Evolutionary conservation across 2,329 filamentous ascomycete genomes (phyloP).

Genomic region (Colletotrichum cuscutae): DNA sequence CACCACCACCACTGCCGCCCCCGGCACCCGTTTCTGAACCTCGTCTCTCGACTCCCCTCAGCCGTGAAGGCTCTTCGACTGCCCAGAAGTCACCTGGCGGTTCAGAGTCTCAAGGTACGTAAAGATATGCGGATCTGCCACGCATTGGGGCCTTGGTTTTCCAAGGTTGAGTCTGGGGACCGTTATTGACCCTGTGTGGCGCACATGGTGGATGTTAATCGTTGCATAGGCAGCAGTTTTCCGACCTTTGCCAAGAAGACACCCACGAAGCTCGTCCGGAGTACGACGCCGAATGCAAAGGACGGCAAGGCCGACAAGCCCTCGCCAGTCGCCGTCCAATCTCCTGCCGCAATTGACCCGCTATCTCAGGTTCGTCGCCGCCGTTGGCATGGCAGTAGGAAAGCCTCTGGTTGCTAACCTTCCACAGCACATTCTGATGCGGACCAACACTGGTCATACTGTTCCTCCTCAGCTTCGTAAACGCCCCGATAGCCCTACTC

Average conservation of each 20-base stretch:
- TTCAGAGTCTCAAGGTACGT: slow-evolving; percentile 46
- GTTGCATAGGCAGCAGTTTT: slow-evolving; percentile 29
- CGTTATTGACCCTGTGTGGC: slow-evolving; percentile 9
- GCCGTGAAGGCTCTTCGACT: slow-evolving; percentile 28
- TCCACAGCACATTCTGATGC: slow-evolving; percentile 69
- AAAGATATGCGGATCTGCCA: not conserved
- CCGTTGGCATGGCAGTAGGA: not conserved
- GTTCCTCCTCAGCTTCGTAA: slow-evolving; percentile 66
- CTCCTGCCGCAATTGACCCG: slow-evolving; percentile 41
- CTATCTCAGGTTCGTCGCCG: slow-evolving; percentile 41
- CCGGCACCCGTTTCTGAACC: slow-evolving; percentile 38
- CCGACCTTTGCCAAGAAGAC: slow-evolving; percentile 33
- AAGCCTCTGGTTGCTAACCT: slow-evolving; percentile 12
- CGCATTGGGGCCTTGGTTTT: not conserved
- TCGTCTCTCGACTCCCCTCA: slow-evolving; percentile 38
- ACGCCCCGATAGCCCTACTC: slow-evolving; percentile 62
- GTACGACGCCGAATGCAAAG: slow-evolving; percentile 32
- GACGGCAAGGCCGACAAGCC: slow-evolving; percentile 34
- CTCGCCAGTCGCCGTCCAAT: slow-evolving; percentile 27
- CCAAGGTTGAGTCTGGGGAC: not conserved
- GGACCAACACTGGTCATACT: slow-evolving; percentile 72
- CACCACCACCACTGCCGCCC: not conserved
- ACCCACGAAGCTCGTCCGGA: slow-evolving; percentile 30
- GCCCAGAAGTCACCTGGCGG: slow-evolving; percentile 39
- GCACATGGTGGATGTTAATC: slow-evolving; percentile 20